phyloP scores from a whole-genome alignment of 352 stramenopile species.

The Blastocystis sp. region DNA sequence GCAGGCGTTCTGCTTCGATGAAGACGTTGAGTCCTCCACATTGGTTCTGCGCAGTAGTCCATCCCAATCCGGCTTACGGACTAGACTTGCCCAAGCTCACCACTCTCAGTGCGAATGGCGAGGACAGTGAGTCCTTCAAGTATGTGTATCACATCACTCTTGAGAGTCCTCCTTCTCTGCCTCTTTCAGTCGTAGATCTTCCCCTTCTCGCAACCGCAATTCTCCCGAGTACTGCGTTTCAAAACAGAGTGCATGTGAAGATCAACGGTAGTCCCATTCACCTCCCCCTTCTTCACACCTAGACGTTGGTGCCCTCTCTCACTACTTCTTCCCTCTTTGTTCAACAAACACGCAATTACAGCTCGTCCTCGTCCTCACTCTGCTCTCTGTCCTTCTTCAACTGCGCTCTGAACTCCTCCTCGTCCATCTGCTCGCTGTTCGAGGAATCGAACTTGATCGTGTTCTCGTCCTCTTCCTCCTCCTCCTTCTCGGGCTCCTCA shows the following conservation, averaged over 20 bases:
- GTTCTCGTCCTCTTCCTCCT: conserved; percentile 73
- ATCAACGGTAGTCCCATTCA: too few relatives aligned
- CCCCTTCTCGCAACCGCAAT: too few relatives aligned
- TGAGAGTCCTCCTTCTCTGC: not conserved
- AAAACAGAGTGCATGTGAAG: too few relatives aligned
- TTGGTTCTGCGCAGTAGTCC: too few relatives aligned
- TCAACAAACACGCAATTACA: conserved; percentile 24
- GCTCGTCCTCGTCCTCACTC: conserved; percentile 22
- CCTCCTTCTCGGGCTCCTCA: conserved; percentile 55
- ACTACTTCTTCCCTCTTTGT: too few relatives aligned
- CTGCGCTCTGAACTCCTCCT: conserved; percentile 71
- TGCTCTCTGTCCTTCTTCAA: conserved; percentile 55
- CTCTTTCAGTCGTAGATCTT: too few relatives aligned
- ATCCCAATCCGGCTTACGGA: not conserved
- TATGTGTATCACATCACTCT: not conserved
- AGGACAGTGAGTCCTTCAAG: not conserved
- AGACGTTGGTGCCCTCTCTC: not conserved
- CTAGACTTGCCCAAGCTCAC: not conserved
- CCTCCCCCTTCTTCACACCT: too few relatives aligned
- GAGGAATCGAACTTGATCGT: conserved; percentile 75
- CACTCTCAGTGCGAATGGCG: not conserved
- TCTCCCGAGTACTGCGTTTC: too few relatives aligned
- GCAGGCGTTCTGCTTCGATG: too few relatives aligned
- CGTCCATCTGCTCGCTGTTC: conserved; percentile 76
- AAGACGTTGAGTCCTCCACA: too few relatives aligned